phyloP scores from a whole-genome alignment of 768 basidiomycete species.

The Galerina sulciceps region DNA sequence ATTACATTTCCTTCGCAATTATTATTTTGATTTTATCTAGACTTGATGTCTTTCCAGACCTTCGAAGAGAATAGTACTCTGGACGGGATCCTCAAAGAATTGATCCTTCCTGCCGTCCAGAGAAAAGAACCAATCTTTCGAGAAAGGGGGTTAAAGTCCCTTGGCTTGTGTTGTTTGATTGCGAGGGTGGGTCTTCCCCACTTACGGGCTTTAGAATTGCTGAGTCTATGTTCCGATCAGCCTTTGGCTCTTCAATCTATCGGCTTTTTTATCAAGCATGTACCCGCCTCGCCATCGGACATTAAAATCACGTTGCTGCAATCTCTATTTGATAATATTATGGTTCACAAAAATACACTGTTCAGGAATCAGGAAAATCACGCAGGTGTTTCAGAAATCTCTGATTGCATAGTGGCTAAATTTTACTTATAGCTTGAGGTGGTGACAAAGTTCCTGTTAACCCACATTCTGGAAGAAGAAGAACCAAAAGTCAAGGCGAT shows the following conservation, averaged over 20 bases:
- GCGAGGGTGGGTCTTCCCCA: slow-evolving; percentile 49
- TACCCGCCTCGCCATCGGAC: slow-evolving; percentile 61
- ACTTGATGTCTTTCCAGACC: slow-evolving; percentile 42
- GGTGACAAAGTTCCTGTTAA: slow-evolving; percentile 35
- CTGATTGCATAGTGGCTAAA: neutral
- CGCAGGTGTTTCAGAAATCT: slow-evolving; percentile 17
- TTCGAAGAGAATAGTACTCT: slow-evolving; percentile 74
- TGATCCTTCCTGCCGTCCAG: slow-evolving; percentile 87
- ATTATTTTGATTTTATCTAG: neutral
- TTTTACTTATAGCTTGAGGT: slow-evolving; percentile 18
- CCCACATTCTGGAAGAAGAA: slow-evolving; percentile 47
- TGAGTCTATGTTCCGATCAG: slow-evolving; percentile 18
- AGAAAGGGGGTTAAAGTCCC: slow-evolving; percentile 67
- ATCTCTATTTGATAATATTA: slow-evolving; percentile 83
- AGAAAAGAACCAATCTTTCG: slow-evolving; percentile 70
- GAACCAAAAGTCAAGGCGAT: slow-evolving; percentile 67
- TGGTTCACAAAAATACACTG: slow-evolving; percentile 72
- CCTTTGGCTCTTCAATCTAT: slow-evolving; percentile 43
- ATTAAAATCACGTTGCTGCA: slow-evolving; percentile 77
- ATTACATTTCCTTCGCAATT: too few species aligned
- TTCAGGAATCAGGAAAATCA: slow-evolving; percentile 40
- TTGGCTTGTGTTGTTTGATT: slow-evolving; percentile 79
- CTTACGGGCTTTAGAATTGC: neutral
- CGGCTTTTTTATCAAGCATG: slow-evolving; percentile 66
- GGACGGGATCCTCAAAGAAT: slow-evolving; percentile 71